These are phyloP conservation scores for Bipolaris sorokiniana DNA, from an alignment of 2,329 filamentous ascomycete species.

Conservation along the genomic window DNA sequence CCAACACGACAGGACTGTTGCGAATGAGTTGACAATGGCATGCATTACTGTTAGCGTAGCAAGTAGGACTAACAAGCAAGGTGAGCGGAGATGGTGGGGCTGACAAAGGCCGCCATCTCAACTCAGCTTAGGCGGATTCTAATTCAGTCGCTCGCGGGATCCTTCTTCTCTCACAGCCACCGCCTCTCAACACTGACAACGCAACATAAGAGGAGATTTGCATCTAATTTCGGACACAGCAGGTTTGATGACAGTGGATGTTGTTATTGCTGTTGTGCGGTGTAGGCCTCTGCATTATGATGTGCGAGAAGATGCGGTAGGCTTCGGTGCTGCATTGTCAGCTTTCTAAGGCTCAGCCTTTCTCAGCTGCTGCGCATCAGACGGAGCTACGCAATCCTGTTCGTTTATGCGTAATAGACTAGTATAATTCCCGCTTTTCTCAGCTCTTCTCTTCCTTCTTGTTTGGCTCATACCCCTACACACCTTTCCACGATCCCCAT, in stretches of 20 bases:
- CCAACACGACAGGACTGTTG: background rate
- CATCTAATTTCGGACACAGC: conserved; percentile 3
- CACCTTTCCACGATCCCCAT: background rate
- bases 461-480: background rate
- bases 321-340: conserved; percentile 12
- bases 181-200: conserved; percentile 4
- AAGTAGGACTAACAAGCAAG: background rate
- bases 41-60: background rate
- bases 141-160: conserved; percentile 12
- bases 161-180: conserved; percentile 19
- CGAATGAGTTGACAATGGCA: background rate
- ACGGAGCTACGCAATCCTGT: background rate
- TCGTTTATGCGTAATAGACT: background rate
- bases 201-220: background rate
- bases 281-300: background rate
- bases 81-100: conserved; percentile 1
- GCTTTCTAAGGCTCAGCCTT: conserved; percentile 6
- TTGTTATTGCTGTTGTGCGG: background rate
- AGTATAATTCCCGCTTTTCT: background rate
- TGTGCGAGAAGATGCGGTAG: conserved; percentile 12
- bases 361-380: conserved; percentile 14
- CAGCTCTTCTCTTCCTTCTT: background rate
- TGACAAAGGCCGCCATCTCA: conserved; percentile 9
- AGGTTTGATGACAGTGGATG: background rate
- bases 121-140: conserved; percentile 16